Base-by-base conservation (phyloP, 345 rosid species). In the Brassica nigra region DNA sequence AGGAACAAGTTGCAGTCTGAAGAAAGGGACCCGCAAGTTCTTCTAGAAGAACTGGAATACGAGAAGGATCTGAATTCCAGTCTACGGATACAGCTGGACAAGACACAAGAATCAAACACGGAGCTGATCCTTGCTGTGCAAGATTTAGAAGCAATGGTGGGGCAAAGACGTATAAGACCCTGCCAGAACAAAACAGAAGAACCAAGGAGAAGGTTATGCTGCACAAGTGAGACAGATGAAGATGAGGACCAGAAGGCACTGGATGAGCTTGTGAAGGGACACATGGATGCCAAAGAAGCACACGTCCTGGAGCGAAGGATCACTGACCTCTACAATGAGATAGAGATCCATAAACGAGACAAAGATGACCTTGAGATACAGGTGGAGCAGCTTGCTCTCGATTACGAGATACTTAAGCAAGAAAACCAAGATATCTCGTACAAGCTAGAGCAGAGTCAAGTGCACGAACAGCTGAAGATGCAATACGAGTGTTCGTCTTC, bases 101-200 rank as follows among this genome's bases (percentile, higher is more conserved):
- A 90, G 84, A 89, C 92, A 1, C 90, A 86, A 77, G 93, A 93
- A 64, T 88, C 98, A 73, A 93, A 96, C 66, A 67, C 88, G 0
- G 94, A 93, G 88, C 74, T 96, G 84, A 86, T 92, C 30, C 91
- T 96, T 80, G 91, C 92, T 54, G 90, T 96, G 54, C 86, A 86
- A 80, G 97, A 96, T 70, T 85, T 93, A 3, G 92, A 96, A 76
- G 90, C 86, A 75, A 85, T 89, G 91, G 73, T 89, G 84, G 97
- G 89, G 63, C 78, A 80, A 73, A 90, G 87, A 81, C 81, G 82
- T 64, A 71, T 39, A 58, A 87, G 83, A 42, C 78, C 72, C 75
- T 76, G 77, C 33, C 75, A 80, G 83, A 70, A 74, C 68, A 78
- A 58, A 18, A 20, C 52, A 44, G 57, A 77, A 82, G 76, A 78